Percentiles rank a stretch among this genome's conserved stretches.
Evolutionary conservation across 768 basidiomycete genomes (phyloP).

Genomic region (Nidularia sp.): DNA sequence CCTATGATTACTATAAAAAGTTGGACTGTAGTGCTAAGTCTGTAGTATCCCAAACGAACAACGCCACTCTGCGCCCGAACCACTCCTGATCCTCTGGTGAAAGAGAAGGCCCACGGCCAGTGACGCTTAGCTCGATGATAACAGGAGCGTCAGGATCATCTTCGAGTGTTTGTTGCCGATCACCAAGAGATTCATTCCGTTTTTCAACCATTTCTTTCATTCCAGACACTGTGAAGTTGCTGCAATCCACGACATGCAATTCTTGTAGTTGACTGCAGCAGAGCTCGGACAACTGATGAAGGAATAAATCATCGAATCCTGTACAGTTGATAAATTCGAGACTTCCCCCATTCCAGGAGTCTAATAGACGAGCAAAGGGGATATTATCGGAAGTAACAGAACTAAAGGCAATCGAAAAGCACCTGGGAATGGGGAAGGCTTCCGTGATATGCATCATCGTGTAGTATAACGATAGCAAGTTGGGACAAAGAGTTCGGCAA

Average conservation of each 20-base stretch:
- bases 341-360: constrained; percentile 11
- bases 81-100: not conserved
- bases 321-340: constrained; percentile 9
- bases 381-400: too few species aligned
- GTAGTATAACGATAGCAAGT: too few species aligned
- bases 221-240: constrained; percentile 9
- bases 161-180: not conserved
- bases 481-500: too few species aligned
- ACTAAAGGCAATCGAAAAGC: too few species aligned
- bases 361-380: constrained; percentile 4
- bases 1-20: too few species aligned
- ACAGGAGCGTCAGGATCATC: not conserved
- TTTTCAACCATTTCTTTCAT: constrained; percentile 9
- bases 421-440: too few species aligned
- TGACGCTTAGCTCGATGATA: constrained; percentile 1
- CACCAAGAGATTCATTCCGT: constrained; percentile 6
- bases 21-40: too few species aligned
- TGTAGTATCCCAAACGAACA: constrained; percentile 1
- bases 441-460: too few species aligned
- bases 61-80: not conserved
- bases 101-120: not conserved
- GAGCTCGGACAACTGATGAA: constrained; percentile 6
- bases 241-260: constrained; percentile 12
- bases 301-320: constrained; percentile 10
- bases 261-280: constrained; percentile 9